A percentile compares a stretch with the other conserved stretches of the same genome.
Conservation (phyloP, 176 grass and related monocot species). For the Carex scoparia region DNA sequence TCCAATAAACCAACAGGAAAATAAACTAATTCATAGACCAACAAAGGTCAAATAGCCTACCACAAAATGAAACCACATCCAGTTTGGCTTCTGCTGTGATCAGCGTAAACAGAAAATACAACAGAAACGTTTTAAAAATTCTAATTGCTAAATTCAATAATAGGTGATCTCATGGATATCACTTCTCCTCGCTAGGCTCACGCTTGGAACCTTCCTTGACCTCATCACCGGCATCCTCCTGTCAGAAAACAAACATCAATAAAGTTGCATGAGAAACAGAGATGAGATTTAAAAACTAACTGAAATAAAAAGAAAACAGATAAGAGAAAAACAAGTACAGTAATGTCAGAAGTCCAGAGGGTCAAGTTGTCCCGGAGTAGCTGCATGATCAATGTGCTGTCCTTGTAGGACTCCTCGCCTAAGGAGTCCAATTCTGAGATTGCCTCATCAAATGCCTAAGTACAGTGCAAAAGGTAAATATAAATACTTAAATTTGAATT, state of each 20-base stretch:
- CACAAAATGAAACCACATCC: slow-evolving; percentile 12
- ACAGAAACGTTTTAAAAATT: background rate
- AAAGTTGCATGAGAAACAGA: background rate
- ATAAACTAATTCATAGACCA: slow-evolving; percentile 13
- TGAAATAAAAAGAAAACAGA: background rate
- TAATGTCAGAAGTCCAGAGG: slow-evolving; percentile 87
- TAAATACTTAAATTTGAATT: background rate
- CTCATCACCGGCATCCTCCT: slow-evolving; percentile 68
- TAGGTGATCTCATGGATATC: slow-evolving; percentile 12
- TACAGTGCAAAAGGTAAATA: background rate
- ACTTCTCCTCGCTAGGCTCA: slow-evolving; percentile 53
- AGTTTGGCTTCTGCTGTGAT: background rate
- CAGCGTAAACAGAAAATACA: background rate
- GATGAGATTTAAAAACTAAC: background rate
- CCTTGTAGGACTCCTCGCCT: slow-evolving; percentile 88
- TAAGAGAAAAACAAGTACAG: slow-evolving; percentile 30
- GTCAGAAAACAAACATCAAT: background rate
- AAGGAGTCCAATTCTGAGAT: slow-evolving; percentile 84
- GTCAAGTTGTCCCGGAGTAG: slow-evolving; percentile 89
- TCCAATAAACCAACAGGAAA: background rate
- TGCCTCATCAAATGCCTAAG: slow-evolving; percentile 79
- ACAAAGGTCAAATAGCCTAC: background rate
- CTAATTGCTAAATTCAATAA: slow-evolving; percentile 18
- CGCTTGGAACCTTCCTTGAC: slow-evolving; percentile 54
- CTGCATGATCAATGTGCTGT: slow-evolving; percentile 94